A percentile compares a stretch with the other conserved stretches of the same genome.
These are phyloP conservation scores for Sanguinoderma infundibulare DNA, from an alignment of 1,284 basidiomycete species.

Conservation along the genomic window DNA sequence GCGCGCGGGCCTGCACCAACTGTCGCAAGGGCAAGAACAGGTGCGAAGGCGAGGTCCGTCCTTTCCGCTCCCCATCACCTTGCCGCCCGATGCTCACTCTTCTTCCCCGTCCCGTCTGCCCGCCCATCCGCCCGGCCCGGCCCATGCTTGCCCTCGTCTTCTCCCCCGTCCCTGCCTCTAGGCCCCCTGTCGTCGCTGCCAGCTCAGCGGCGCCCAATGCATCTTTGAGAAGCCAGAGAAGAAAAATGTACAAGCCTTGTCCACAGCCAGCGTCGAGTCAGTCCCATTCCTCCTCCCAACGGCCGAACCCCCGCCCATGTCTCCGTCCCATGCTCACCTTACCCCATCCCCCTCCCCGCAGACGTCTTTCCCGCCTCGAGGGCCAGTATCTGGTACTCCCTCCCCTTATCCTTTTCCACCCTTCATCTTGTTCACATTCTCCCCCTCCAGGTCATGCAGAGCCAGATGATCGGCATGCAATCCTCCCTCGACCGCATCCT, in stretches of 20 bases:
- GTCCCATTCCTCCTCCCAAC: conserved; percentile 35
- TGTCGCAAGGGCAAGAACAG: conserved; percentile 92
- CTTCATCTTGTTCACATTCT: neutral
- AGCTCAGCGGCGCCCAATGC: conserved; percentile 81
- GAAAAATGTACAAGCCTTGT: conserved; percentile 65
- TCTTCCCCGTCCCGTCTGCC: conserved; percentile 39
- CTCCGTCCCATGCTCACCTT: conserved; percentile 24
- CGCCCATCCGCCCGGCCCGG: conserved; percentile 69
- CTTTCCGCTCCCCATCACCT: conserved; percentile 23
- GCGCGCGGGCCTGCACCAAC: conserved; percentile 78
- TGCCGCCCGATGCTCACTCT: conserved; percentile 38
- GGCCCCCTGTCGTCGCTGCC: conserved; percentile 90
- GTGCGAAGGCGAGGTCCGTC: conserved; percentile 82
- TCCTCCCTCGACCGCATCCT: conserved; percentile 83
- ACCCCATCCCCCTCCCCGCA: conserved; percentile 37
- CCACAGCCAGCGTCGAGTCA: conserved; percentile 75
- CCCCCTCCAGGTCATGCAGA: conserved; percentile 75
- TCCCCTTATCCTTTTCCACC: conserved; percentile 8
- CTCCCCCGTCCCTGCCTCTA: conserved; percentile 37
- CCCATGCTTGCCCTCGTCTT: conserved; percentile 7
- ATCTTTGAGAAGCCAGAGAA: conserved; percentile 94
- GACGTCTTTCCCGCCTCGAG: conserved; percentile 80
- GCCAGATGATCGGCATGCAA: conserved; percentile 91
- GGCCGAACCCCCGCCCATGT: conserved; percentile 16
- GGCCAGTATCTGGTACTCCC: conserved; percentile 76